Evolutionary conservation across 2,329 filamentous ascomycete species (phyloP), one percentile per base, ranked within the genome.

Genomic region (Alternaria ventricosa): DNA sequence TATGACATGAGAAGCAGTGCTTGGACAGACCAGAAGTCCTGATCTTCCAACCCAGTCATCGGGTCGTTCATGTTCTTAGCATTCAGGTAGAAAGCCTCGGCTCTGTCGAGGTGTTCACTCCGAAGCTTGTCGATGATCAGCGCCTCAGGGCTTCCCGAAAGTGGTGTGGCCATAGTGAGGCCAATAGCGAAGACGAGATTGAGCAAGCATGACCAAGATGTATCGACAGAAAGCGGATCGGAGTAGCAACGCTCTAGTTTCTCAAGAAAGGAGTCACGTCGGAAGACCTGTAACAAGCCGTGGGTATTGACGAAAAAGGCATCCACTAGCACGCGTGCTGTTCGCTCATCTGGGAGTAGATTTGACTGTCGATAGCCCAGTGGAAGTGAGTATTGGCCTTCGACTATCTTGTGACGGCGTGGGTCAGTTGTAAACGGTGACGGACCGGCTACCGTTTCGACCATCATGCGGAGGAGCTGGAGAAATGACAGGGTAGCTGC

Each of bases 11-110:
- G 78, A 0, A 87, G 78, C 46, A 90, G 79, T 3, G 88, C 87
- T 71, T 91, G 88, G 50, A 91, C 84, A 12, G 87, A 87, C 86
- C 88, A 90, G 61, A 91, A 86, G 59, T 89, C 86, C 22, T 85
- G 86, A 69, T 90, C 86, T 70, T 90, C 88, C 51, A 89, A 85
- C 0, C 87, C 82, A 4, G 76, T 80, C 57, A 82, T 75, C 9
- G 82, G 83, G 58, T 84, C 82, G 36, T 80, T 80, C 15, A 90
- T 79, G 45, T 81, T 82, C 66, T 86, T 88, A 6, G 88, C 89
- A 65, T 85, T 87, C 15, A 84, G 80, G 70, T 88, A 91, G 72
- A 90, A 90, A 11, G 87, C 78, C 66, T 91, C 88, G n/a, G 87
- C 87, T 66, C 85, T 82, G 65, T 87, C 85, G 2, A 82, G 74